Evolutionary conservation across 2,329 filamentous ascomycete species (phyloP).

Genomic region (Cercospora citrullina): DNA sequence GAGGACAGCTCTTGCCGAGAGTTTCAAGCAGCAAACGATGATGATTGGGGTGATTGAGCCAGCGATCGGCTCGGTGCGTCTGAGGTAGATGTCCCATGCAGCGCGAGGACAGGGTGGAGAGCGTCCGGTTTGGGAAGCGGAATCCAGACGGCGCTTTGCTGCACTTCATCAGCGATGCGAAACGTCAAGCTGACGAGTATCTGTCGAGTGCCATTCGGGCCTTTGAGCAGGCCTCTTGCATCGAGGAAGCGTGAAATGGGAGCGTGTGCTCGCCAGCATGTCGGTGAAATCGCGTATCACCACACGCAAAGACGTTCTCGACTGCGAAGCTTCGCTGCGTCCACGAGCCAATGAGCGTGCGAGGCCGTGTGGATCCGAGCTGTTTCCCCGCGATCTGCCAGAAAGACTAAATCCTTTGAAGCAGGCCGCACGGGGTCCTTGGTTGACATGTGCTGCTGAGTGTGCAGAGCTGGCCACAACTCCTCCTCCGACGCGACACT

Average conservation of each 20-base stretch:
- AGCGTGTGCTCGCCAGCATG: slow-evolving; percentile 13
- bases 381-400: slow-evolving; percentile 15
- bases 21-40: neutral
- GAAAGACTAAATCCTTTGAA: slow-evolving; percentile 11
- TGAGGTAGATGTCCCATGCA: slow-evolving; percentile 10
- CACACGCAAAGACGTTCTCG: neutral
- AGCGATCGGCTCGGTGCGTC: slow-evolving; percentile 14
- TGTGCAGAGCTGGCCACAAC: neutral
- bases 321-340: neutral
- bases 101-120: neutral
- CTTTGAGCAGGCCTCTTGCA: neutral
- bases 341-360: neutral
- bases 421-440: neutral
- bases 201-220: slow-evolving; percentile 1
- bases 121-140: slow-evolving; percentile 1
- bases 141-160: neutral
- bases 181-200: neutral
- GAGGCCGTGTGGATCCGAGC: neutral
- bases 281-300: slow-evolving; percentile 19
- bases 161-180: neutral
- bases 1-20: neutral
- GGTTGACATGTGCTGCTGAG: neutral
- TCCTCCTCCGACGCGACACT: neutral
- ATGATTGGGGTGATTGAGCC: slow-evolving; percentile 2
- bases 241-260: neutral